Evolutionary conservation across 192 early-diverging fungal species (phyloP).

Genomic region (Chytriomyces confervae): DNA sequence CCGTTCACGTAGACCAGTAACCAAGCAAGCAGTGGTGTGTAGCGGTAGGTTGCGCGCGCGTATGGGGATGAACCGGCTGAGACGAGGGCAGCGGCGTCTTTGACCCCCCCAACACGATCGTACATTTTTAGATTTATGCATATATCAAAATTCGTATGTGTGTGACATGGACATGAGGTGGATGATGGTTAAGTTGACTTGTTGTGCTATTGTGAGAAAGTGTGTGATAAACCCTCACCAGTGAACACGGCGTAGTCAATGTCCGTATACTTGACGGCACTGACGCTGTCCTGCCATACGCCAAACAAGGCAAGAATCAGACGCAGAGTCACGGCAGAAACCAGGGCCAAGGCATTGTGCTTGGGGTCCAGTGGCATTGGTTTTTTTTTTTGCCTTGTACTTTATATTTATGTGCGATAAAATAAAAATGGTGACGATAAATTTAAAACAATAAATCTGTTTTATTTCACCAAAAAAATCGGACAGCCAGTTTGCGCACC

Average conservation of each 20-base stretch:
- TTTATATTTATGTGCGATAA: too few species aligned
- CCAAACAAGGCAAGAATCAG: conserved; percentile 78
- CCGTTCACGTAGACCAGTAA: conserved; percentile 88
- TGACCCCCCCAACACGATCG: background rate
- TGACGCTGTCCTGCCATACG: conserved; percentile 83
- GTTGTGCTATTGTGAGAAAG: background rate
- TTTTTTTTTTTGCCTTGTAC: background rate
- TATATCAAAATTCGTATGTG: too few species aligned
- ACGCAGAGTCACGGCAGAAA: conserved; percentile 51
- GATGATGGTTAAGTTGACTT: conserved; percentile 39
- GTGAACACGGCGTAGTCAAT: conserved; percentile 97
- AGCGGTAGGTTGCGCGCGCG: conserved; percentile 91
- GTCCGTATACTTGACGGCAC: conserved; percentile 97
- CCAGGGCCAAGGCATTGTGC: background rate
- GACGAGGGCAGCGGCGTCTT: conserved; percentile 85
- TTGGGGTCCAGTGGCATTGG: background rate
- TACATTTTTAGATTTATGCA: too few species aligned
- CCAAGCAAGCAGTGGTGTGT: conserved; percentile 94
- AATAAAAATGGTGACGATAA: too few species aligned
- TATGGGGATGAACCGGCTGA: conserved; percentile 80
- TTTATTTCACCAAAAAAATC: too few species aligned
- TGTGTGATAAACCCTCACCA: background rate
- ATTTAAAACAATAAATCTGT: too few species aligned
- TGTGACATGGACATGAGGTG: background rate
- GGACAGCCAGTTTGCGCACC: too few species aligned